phyloP scores from a whole-genome alignment of 2,329 filamentous ascomycete species.

The Acrodontium crateriforme region DNA sequence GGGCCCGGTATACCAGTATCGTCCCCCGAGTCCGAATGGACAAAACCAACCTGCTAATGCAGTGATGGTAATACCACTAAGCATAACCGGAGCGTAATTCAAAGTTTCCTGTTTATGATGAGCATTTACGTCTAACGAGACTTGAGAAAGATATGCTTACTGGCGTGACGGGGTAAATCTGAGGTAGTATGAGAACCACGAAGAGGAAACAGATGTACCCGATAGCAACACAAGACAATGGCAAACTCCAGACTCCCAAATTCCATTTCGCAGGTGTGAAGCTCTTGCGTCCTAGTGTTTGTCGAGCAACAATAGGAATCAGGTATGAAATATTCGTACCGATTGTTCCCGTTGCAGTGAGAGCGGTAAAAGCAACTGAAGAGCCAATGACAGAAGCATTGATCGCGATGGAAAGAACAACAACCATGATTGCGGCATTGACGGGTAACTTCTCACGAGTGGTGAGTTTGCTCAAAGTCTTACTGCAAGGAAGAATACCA shows the following conservation, averaged over 20 bases:
- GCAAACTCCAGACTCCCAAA: constrained; percentile 17
- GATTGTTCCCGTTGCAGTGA: constrained; percentile 27
- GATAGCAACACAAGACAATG: constrained; percentile 18
- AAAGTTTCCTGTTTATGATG: constrained; percentile 16
- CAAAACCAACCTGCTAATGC: constrained; percentile 24
- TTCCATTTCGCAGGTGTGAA: constrained; percentile 26
- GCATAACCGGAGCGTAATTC: constrained; percentile 28
- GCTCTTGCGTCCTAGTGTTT: constrained; percentile 23
- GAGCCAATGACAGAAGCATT: constrained; percentile 26
- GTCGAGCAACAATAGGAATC: constrained; percentile 26
- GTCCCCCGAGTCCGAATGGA: constrained; percentile 22
- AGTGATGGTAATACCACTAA: constrained; percentile 24
- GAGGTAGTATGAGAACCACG: constrained; percentile 24
- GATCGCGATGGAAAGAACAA: constrained; percentile 20
- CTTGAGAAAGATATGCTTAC: constrained; percentile 3
- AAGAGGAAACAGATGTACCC: constrained; percentile 25
- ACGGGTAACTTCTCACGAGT: constrained; percentile 23
- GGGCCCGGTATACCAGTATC: constrained; percentile 26
- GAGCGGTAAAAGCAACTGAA: constrained; percentile 24
- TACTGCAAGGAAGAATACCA: constrained; percentile 25
- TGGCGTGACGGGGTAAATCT: constrained; percentile 25
- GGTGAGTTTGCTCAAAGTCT: constrained; percentile 22
- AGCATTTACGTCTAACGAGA: neutral
- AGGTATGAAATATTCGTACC: constrained; percentile 27
- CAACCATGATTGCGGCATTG: constrained; percentile 24